Percentiles rank a stretch among this genome's conserved stretches.
These are phyloP conservation scores for Apiospora sp. DNA, from an alignment of 2,329 filamentous ascomycete genomes.

Conservation along the genomic window DNA sequence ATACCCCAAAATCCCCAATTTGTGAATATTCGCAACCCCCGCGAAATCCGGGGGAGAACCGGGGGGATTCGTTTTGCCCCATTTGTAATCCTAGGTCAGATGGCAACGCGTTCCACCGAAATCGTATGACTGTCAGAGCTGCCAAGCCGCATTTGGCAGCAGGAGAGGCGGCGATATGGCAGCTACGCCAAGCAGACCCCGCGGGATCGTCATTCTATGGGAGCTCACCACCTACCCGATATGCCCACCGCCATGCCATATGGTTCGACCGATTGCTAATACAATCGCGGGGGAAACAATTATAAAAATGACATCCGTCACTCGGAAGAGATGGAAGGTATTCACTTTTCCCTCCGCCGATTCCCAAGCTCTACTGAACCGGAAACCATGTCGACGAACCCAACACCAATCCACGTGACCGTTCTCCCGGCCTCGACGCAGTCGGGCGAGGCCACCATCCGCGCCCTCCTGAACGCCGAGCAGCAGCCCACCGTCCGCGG, in stretches of 20 bases:
- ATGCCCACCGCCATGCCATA: constrained; percentile 15
- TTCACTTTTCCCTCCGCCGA: background rate
- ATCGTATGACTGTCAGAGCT: background rate
- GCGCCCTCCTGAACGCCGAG: constrained; percentile 35
- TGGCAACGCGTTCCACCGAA: background rate
- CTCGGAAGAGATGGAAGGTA: background rate
- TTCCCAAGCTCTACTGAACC: background rate
- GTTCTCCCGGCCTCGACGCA: constrained; percentile 45
- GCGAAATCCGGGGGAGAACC: background rate
- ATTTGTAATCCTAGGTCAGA: background rate
- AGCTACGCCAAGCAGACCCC: background rate
- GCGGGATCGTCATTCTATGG: constrained; percentile 2
- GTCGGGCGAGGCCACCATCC: constrained; percentile 43
- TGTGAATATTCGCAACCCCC: background rate
- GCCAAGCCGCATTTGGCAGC: background rate
- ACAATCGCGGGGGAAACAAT: background rate
- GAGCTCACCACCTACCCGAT: background rate
- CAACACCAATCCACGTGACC: constrained; percentile 35
- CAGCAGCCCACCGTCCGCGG: constrained; percentile 36
- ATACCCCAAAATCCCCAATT: background rate
- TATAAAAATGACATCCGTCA: background rate
- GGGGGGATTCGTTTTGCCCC: background rate
- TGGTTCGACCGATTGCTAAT: constrained; percentile 1
- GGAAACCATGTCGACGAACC: background rate
- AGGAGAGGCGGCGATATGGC: background rate